Percentiles rank a stretch among this genome's conserved stretches.
phyloP scores from a whole-genome alignment of 257 asterid genomes.

The Rehmannia glutinosa region DNA sequence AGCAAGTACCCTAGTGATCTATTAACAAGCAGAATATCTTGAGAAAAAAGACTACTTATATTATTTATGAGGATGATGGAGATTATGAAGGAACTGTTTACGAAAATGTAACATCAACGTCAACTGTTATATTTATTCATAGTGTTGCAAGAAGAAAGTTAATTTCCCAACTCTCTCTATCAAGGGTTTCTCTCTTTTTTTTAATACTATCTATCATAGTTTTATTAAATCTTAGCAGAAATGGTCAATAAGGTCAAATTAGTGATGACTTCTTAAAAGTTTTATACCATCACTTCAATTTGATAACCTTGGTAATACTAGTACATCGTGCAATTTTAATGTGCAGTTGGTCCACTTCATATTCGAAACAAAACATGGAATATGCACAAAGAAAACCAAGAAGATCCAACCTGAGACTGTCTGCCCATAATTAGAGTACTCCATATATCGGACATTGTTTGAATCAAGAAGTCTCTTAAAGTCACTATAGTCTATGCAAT shows the following conservation, averaged over 20 bases:
- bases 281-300: not conserved
- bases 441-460: slow-evolving; percentile 84
- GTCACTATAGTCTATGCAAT: slow-evolving; percentile 73
- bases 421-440: slow-evolving; percentile 95
- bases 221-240: not conserved
- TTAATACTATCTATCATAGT: too few relatives aligned
- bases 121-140: not conserved
- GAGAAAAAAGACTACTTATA: not conserved
- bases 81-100: not conserved
- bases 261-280: not conserved
- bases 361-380: not conserved
- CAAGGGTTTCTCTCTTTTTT: too few relatives aligned
- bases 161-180: slow-evolving; percentile 6
- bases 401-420: slow-evolving; percentile 58
- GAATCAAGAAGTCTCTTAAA: slow-evolving; percentile 84
- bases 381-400: slow-evolving; percentile 2
- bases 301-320: not conserved
- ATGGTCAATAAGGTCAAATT: slow-evolving; percentile 1
- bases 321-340: not conserved
- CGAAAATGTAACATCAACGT: not conserved
- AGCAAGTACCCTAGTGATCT: not conserved
- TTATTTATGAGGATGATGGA: not conserved
- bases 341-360: not conserved
- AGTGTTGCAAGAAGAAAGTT: not conserved
- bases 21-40: slow-evolving; percentile 6